Evolutionary conservation across 345 rosid genomes (phyloP), one percentile per base, ranked within the genome.

Genomic region (Erucastrum elatum): DNA sequence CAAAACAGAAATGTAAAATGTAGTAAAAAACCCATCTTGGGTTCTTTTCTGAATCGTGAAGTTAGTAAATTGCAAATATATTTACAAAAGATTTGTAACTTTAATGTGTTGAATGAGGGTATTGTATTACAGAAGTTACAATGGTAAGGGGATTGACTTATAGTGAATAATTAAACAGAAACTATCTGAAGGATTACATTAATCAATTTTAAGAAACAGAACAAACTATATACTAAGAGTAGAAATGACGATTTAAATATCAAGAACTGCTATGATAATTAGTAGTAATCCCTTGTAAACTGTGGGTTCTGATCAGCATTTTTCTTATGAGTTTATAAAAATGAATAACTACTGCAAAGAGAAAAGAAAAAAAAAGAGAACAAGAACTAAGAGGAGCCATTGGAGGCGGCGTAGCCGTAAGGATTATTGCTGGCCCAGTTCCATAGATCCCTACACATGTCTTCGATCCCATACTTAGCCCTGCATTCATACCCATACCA

Each of bases 361-460:
- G 7, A 61, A n/a, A 35, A 2, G 5, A 35, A 34, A n/a, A 33
- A 0, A 30, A 44, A 60, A 41, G 4, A 21, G 37, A 34, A 49
- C 7, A 26, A 78, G 61, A 39, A 9, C 21, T 33, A 78, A 8
- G 68, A 58, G 37, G 81, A 10, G 72, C 72, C 81, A 55, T 78
- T 78, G 39, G 77, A 58, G 53, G 90, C 64, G 63, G 56, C 88
- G 56, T 93, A 91, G 79, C 99, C 99, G 66, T 93, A 88, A 12
- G 99, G 97, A 76, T 95, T 93, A 80, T 93, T 90, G 88, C 91
- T 87, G 8, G 99, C 97, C 97, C 99, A 93, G 79, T 90, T 90
- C 98, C 98, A 92, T 63, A 87, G 96, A 80, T 93, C 98, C 76
- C 91, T 84, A 76, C 98, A 95, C 99, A 95, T 92, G 76, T 95